Base-by-base conservation (phyloP, 139 green algal species). In the Chlamydomonas sphaeroides region DNA sequence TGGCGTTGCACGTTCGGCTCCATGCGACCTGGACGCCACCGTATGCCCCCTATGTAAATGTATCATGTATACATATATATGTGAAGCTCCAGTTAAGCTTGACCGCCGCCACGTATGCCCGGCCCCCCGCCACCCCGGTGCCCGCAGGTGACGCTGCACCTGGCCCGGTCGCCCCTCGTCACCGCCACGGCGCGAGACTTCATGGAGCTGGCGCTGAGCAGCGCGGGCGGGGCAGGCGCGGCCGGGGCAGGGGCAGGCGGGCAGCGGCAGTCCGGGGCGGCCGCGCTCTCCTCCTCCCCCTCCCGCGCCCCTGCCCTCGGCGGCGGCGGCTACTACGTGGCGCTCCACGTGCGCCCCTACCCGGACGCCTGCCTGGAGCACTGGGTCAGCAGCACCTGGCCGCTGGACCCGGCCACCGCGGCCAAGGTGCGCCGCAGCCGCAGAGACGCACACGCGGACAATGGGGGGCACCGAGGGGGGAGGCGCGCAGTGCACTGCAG, bases 291-390 rank as follows among this genome's bases (percentile, higher is more conserved):
- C 21, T 28, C 53, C n/a, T n/a, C n/a, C n/a, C n/a, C 28, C 25
- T 33, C 56, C 56, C 25, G 1, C 7, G 49, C 49, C 49, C 5
- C 61, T 38, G 28, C 74, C 59, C 2, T n/a, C n/a, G n/a, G n/a
- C n/a, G n/a, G n/a, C n/a, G n/a, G n/a, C n/a, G n/a, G n/a, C n/a
- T 61, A 61, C 74, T 82, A 82, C 45, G 57, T 82, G 5, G 75
- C 75, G 30, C 42, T 82, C 42, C 75, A 82, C 42, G 62, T 82
- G 7, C 42, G 75, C 42, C 75, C 75, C 4, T 82, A 73, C 75
- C 75, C 75, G 32, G 75, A 82, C 35, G 6, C 20, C 23, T 82
- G 75, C 75, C 23, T 82, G 18, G 62, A 82, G 2, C 51, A 82
- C 41, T 82, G 63, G 28, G 62, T 39, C 32, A 30, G 15, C 7